phyloP scores from a whole-genome alignment of 2,329 filamentous ascomycete genomes.

The Colletotrichum tofieldiae region DNA sequence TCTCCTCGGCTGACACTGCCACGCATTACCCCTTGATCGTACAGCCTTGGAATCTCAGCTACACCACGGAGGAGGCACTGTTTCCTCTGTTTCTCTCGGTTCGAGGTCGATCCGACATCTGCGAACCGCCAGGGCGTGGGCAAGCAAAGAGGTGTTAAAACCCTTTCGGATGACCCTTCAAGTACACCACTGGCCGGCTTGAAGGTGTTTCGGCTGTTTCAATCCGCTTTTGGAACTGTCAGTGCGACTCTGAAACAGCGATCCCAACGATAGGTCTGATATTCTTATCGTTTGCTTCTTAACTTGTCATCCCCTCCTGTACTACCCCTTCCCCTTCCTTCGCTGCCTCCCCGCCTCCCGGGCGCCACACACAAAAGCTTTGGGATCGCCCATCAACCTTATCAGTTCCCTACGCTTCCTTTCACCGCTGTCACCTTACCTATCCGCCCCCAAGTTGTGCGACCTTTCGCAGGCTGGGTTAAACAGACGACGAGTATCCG shows the following conservation, averaged over 20 bases:
- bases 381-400: conserved; percentile 43
- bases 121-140: conserved; percentile 44
- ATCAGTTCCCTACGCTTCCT: conserved; percentile 19
- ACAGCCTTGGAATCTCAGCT: conserved; percentile 32
- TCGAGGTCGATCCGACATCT: conserved; percentile 44
- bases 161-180: conserved; percentile 45
- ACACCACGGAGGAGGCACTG: conserved; percentile 15
- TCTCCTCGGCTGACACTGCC: conserved; percentile 30
- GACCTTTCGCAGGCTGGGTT: conserved; percentile 35
- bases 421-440: conserved; percentile 33
- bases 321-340: conserved; percentile 36
- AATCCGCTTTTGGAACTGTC: conserved; percentile 54
- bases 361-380: conserved; percentile 43
- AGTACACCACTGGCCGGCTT: conserved; percentile 50
- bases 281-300: conserved; percentile 47
- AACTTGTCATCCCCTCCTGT: conserved; percentile 41
- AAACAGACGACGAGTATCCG: conserved; percentile 43
- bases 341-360: conserved; percentile 31
- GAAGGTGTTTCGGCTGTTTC: conserved; percentile 59
- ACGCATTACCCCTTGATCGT: conserved; percentile 25
- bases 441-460: conserved; percentile 38
- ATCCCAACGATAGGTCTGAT: conserved; percentile 54
- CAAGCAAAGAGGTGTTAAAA: conserved; percentile 46
- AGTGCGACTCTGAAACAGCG: conserved; percentile 58
- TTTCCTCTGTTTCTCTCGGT: conserved; percentile 45